A percentile compares a stretch with the other conserved stretches of the same genome.
phyloP scores from a whole-genome alignment of 345 rosid genomes.

The Rhizophora mangle region DNA sequence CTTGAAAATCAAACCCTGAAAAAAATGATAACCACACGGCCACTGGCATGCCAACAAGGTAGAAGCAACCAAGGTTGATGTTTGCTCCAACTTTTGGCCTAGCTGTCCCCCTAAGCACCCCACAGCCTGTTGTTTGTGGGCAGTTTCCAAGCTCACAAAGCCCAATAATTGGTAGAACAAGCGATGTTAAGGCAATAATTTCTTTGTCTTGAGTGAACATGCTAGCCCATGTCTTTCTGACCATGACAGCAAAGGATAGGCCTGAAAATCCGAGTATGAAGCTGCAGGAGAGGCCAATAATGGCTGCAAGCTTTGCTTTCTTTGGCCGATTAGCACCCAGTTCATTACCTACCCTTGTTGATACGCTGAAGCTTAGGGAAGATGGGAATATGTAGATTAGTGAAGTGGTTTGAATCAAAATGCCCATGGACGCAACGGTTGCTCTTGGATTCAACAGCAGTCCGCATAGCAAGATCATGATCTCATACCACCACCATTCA shows the following conservation, averaged over 20 bases:
- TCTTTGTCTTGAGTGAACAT: slow-evolving; percentile 67
- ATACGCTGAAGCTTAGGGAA: slow-evolving; percentile 65
- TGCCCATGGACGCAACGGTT: slow-evolving; percentile 86
- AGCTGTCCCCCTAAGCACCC: slow-evolving; percentile 78
- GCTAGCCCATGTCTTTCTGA: slow-evolving; percentile 65
- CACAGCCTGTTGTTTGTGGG: slow-evolving; percentile 83
- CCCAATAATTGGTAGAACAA: slow-evolving; percentile 74
- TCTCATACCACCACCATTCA: slow-evolving; percentile 99
- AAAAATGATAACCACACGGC: slow-evolving; percentile 65
- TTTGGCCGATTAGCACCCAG: slow-evolving; percentile 60
- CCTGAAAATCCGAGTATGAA: slow-evolving; percentile 53
- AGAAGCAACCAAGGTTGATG: slow-evolving; percentile 78
- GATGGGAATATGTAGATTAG: slow-evolving; percentile 88
- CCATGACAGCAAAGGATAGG: slow-evolving; percentile 41
- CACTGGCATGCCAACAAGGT: slow-evolving; percentile 76
- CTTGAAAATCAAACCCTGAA: slow-evolving; percentile 57
- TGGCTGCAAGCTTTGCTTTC: slow-evolving; percentile 61
- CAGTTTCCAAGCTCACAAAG: slow-evolving; percentile 89
- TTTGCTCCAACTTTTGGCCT: slow-evolving; percentile 82
- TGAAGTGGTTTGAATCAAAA: slow-evolving; percentile 80
- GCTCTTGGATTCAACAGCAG: slow-evolving; percentile 62
- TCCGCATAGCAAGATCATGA: slow-evolving; percentile 82
- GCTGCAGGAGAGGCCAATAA: slow-evolving; percentile 54
- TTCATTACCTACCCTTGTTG: slow-evolving; percentile 78
- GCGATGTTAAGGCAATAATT: slow-evolving; percentile 57